A percentile compares a stretch with the other conserved stretches of the same genome.
phyloP scores from a whole-genome alignment of 2,329 filamentous ascomycete genomes.

The Teratosphaeria viscida region DNA sequence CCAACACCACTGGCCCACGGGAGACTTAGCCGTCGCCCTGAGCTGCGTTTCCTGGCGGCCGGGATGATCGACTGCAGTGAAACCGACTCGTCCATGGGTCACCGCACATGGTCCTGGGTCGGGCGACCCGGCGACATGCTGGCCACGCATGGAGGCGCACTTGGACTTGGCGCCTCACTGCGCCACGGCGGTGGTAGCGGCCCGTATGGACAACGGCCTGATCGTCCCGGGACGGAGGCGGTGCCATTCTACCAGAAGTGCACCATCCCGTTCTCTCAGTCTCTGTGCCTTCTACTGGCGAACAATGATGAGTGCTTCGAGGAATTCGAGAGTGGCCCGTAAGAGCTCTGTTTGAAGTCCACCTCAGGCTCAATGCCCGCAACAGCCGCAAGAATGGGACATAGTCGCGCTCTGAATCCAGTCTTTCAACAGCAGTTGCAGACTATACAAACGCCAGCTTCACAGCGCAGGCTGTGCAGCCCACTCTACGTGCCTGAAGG shows the following conservation, averaged over 20 bases:
- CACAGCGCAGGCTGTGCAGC: no score
- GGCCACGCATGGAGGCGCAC: neutral
- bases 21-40: neutral
- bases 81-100: neutral
- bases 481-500: neutral
- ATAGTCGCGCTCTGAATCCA: neutral
- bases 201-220: neutral
- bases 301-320: neutral
- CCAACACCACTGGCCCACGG: neutral
- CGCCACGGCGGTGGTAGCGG: neutral
- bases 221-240: neutral
- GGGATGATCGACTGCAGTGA: neutral
- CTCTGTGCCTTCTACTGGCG: neutral
- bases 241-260: neutral
- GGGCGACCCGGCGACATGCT: neutral
- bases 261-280: neutral
- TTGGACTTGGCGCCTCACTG: neutral
- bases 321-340: neutral
- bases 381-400: neutral
- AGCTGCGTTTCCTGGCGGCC: neutral
- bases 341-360: neutral
- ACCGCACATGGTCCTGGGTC: neutral
- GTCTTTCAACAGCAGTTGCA: no score
- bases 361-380: neutral
- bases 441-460: no score